Base-by-base conservation (phyloP, 257 asterid species). In the Cruciata laevipes region DNA sequence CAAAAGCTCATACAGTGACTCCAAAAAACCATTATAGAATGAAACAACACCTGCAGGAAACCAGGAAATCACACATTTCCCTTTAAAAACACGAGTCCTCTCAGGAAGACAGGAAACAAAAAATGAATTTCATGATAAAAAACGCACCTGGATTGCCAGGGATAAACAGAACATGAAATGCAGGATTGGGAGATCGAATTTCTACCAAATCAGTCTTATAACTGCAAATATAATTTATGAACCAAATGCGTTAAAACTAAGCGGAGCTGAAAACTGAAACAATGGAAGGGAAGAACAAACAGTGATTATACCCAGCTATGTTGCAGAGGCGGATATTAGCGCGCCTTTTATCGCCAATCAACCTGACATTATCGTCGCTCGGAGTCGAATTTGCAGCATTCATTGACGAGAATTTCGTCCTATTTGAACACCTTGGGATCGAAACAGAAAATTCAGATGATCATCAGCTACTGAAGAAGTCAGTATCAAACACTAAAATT, bases 131-230 rank as follows among this genome's bases (percentile, higher is more conserved):
- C 35, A 14, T 14, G 6, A 61, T 17, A 4, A 30, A 12, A 13
- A 61, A 3, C 73, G 21, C 25, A 93, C 99, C 99, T 16, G 99
- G 99, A 76, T 93, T 93, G 55, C 99, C 99, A 55, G 99, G 97
- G 62, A 90, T 78, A 67, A 93, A 93, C 66, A 93, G 32, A 65
- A 93, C 71, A 74, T 88, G 96, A 20, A 86, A 79, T 53, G 70
- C 75, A 66, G 97, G 94, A 30, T 83, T 71, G 61, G 60, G 79
- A 73, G 89, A 79, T 57, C 30, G 87, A 79, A 93, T 86, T 84
- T 93, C 97, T 35, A 90, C 27, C 78, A 90, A 74, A 71, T 86
- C 97, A 27, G 91, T 76, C 79, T 79, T 80, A 57, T 76, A 85
- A 71, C 99, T 89, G 79, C 61, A 47, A 68, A 20, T 13, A 1